These are phyloP conservation scores for Exophiala bonariae DNA, from an alignment of 2,329 filamentous ascomycete species.

Conservation along the genomic window DNA sequence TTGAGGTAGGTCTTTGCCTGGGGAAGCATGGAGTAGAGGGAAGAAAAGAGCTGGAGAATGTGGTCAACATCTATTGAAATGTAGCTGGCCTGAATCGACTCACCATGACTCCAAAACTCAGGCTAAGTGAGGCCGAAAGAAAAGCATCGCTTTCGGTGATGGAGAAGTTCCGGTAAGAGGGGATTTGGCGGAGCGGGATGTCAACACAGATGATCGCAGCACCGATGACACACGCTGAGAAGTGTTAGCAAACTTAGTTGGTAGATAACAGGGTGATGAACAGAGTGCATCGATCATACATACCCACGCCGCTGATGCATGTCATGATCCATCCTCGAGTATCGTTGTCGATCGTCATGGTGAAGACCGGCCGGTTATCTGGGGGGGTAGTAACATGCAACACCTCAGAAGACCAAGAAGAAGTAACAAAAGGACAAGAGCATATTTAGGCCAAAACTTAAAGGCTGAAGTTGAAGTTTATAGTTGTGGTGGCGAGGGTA, in stretches of 20 bases:
- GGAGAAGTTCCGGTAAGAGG: slow-evolving; percentile 73
- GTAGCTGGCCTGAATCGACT: slow-evolving; percentile 27
- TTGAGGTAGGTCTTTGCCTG: slow-evolving; percentile 77
- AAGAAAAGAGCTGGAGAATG: slow-evolving; percentile 84
- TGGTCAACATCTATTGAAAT: too few species aligned
- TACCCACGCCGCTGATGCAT: slow-evolving; percentile 75
- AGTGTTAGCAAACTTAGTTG: slow-evolving; percentile 12
- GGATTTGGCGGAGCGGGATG: slow-evolving; percentile 69
- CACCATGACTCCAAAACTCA: slow-evolving; percentile 97
- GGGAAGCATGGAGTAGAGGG: slow-evolving; percentile 89
- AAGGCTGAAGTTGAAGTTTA: too few species aligned
- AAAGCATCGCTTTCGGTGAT: slow-evolving; percentile 90
- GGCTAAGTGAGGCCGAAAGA: slow-evolving; percentile 79
- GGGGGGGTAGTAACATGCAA: too few species aligned
- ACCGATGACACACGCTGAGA: slow-evolving; percentile 62
- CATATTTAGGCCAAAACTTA: too few species aligned
- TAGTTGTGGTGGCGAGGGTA: too few species aligned
- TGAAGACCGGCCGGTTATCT: slow-evolving; percentile 16
- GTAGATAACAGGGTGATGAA: slow-evolving; percentile 3
- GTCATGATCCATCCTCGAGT: slow-evolving; percentile 91
- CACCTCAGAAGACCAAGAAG: too few species aligned
- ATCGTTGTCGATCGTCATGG: slow-evolving; percentile 69
- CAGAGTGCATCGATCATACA: slow-evolving; percentile 19
- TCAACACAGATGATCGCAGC: slow-evolving; percentile 88
- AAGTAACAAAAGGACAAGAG: too few species aligned